Evolutionary conservation across 176 grass and related monocot species (phyloP), one percentile per base, ranked within the genome.

Genomic region (Phragmites australis): DNA sequence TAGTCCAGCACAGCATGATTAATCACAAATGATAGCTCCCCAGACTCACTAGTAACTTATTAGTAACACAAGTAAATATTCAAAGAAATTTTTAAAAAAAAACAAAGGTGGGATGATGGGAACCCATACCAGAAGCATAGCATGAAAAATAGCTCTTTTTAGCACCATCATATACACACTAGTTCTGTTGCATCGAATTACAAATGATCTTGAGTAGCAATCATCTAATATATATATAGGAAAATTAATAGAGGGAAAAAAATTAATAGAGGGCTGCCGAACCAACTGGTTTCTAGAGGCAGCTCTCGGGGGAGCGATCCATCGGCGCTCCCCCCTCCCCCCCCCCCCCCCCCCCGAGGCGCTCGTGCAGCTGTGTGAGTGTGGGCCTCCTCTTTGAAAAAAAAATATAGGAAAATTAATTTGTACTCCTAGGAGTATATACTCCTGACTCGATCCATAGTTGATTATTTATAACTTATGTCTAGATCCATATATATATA

Each of bases 1-100:
- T 76, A 52, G 62, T 23, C 56, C 23, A 72, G 32, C 45, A 79
- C 0, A 83, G 37, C 18, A 79, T 44, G 56, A 22, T 70, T 63
- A 72, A 37, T 59, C 25, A 25, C 19, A 23, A 58, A 77, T 53
- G 45, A 30, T 81, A 69, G 71, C 31, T 46, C 32, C 22, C 30
- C n/a, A 84, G 22, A n/a, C 21, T 16, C 22, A 29, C 25, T 12
- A 9, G 22, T n/a, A 34, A 37, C 9, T 39, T 71, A 26, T 15
- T 29, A 19, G 55, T 47, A 70, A 67, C 16, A 77, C 75, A 61
- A 39, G 49, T 2, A 39, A 79, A 58, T 57, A 59, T 25, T 9
- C 17, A 25, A 15, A 5, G 16, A 7, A 61, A 19, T 3, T 14
- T 5, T 16, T 9, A 25, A 30, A 68, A 58, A 13, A 60, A 78